A percentile compares a stretch with the other conserved stretches of the same genome.
Evolutionary conservation across 2,329 filamentous ascomycete species (phyloP).

Genomic region (Pseudogymnoascus sp.): DNA sequence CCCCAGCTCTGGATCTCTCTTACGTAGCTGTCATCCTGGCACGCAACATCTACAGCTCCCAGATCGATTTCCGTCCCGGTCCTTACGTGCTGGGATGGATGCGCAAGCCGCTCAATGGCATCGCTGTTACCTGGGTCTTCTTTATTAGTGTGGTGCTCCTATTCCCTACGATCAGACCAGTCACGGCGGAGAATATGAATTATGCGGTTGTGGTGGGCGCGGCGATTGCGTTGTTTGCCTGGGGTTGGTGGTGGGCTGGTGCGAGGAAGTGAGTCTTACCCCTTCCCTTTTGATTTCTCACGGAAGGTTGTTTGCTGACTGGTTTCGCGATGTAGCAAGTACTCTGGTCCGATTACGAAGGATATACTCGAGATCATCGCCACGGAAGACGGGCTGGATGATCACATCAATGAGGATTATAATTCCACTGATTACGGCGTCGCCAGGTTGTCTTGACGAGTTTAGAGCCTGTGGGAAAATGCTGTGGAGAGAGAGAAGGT

Average conservation of each 20-base stretch:
- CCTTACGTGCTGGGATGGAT: constrained; percentile 49
- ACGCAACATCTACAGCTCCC: constrained; percentile 42
- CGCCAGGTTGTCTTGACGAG: constrained; percentile 2
- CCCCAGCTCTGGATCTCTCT: constrained; percentile 41
- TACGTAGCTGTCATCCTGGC: constrained; percentile 54
- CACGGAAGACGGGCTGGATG: constrained; percentile 25
- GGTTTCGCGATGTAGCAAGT: constrained; percentile 34
- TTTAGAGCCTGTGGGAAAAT: not conserved
- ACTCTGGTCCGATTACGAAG: constrained; percentile 49
- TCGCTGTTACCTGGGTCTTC: constrained; percentile 51
- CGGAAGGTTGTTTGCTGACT: not conserved
- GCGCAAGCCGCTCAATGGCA: constrained; percentile 44
- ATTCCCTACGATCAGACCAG: constrained; percentile 39
- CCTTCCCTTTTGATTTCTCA: not conserved
- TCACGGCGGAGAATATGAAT: constrained; percentile 43
- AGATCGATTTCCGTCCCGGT: constrained; percentile 31
- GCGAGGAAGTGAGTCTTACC: constrained; percentile 17
- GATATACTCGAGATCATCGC: constrained; percentile 38
- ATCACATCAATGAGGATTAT: not conserved
- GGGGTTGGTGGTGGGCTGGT: constrained; percentile 37
- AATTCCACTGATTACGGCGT: not conserved
- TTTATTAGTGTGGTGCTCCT: constrained; percentile 56
- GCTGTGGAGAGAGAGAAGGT: not conserved
- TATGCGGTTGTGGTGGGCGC: constrained; percentile 38
- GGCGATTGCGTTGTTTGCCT: constrained; percentile 40